These are phyloP conservation scores for Calycina marina DNA, from an alignment of 2,329 filamentous ascomycete genomes.

Conservation along the genomic window DNA sequence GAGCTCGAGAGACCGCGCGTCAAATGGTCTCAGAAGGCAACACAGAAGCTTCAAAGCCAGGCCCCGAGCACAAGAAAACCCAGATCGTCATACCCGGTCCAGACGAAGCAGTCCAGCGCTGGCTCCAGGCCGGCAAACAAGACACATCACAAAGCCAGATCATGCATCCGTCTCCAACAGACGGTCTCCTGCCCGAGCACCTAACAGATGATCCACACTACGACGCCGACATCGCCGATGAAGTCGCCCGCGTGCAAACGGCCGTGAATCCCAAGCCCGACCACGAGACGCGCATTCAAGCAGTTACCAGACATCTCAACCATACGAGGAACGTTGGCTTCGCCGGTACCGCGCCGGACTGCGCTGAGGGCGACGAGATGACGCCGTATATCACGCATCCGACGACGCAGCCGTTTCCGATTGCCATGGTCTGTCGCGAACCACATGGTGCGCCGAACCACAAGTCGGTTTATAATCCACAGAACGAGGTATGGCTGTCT, in stretches of 20 bases:
- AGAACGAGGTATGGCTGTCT: conserved; percentile 63
- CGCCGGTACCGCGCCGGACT: conserved; percentile 37
- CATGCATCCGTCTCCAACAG: conserved; percentile 8
- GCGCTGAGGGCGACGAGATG: conserved; percentile 39
- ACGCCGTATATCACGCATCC: conserved; percentile 48
- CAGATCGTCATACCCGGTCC: conserved; percentile 5
- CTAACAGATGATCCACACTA: conserved; percentile 46
- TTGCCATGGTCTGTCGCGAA: conserved; percentile 55
- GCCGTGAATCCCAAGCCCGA: conserved; percentile 33
- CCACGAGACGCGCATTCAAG: conserved; percentile 38
- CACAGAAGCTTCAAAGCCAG: conserved; percentile 12
- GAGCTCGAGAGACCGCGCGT: conserved; percentile 6
- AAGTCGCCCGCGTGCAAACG: conserved; percentile 47
- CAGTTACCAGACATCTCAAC: conserved; percentile 52
- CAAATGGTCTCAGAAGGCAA: conserved; percentile 16
- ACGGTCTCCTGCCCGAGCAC: conserved; percentile 34
- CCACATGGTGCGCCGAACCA: conserved; percentile 53
- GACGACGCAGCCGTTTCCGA: conserved; percentile 43
- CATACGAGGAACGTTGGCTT: conserved; percentile 38
- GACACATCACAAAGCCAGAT: conserved; percentile 12
- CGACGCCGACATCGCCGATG: conserved; percentile 42
- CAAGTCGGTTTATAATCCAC: conserved; percentile 46
- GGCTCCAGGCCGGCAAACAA: conserved; percentile 17
- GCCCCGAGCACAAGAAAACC: conserved; percentile 11
- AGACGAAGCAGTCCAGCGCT: conserved; percentile 12